A percentile compares a stretch with the other conserved stretches of the same genome.
Evolutionary conservation across 257 asterid species (phyloP).

Genomic region (Primulina tabacum): DNA sequence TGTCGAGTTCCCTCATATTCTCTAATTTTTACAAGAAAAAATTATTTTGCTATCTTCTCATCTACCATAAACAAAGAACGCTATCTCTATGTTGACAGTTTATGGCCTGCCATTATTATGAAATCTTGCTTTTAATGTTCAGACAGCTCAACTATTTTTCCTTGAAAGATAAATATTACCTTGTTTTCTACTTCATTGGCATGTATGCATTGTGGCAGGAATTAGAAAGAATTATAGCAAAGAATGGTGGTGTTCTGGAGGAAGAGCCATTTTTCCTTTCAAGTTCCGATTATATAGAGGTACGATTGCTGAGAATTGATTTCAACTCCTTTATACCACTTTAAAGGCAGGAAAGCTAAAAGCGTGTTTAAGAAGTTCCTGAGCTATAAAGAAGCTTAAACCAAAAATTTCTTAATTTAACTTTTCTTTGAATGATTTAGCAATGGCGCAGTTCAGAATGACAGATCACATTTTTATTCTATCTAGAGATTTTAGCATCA

Average conservation of each 20-base stretch:
- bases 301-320: slow-evolving; percentile 23
- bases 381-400: neutral
- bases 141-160: neutral
- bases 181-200: neutral
- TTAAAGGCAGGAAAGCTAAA: slow-evolving; percentile 9
- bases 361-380: neutral
- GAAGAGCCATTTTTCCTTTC: slow-evolving; percentile 82
- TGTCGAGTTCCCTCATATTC: too few species aligned
- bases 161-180: neutral
- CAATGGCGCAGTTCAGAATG: too few species aligned
- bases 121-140: neutral
- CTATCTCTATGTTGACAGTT: neutral
- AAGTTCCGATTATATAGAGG: slow-evolving; percentile 49
- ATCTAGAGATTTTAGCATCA: too few species aligned
- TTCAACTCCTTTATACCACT: slow-evolving; percentile 1
- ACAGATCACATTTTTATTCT: too few species aligned
- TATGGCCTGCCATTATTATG: neutral
- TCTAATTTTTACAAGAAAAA: neutral
- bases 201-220: slow-evolving; percentile 49
- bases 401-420: too few species aligned
- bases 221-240: slow-evolving; percentile 66
- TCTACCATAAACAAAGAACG: neutral
- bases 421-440: too few species aligned
- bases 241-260: slow-evolving; percentile 66
- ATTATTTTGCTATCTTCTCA: neutral